These are phyloP conservation scores for Dactylellina drechsleri DNA, from an alignment of 2,329 filamentous ascomycete species.

Conservation along the genomic window DNA sequence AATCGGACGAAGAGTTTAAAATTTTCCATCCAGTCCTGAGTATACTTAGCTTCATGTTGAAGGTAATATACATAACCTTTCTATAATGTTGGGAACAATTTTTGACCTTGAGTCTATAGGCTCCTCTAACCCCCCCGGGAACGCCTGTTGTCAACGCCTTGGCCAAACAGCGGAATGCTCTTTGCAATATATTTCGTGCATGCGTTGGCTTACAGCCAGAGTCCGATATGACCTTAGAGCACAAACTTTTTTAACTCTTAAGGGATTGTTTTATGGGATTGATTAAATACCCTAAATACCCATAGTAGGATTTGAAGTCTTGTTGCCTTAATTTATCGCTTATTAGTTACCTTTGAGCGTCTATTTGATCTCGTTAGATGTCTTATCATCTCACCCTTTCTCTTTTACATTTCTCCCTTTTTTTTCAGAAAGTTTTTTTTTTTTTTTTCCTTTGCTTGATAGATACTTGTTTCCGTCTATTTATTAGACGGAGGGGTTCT, in stretches of 20 bases:
- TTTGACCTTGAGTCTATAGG: slow-evolving; percentile 66
- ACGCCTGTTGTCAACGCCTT: slow-evolving; percentile 95
- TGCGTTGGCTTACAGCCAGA: slow-evolving; percentile 96
- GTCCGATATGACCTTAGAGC: slow-evolving; percentile 98
- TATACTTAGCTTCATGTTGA: slow-evolving; percentile 98
- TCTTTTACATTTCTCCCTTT: too few species aligned
- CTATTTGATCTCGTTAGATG: too few species aligned
- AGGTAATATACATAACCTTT: slow-evolving; percentile 63
- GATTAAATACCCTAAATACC: not conserved
- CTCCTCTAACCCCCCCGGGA: slow-evolving; percentile 89
- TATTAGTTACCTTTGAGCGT: too few species aligned
- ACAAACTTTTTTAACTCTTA: slow-evolving; percentile 82
- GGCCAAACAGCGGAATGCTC: slow-evolving; percentile 90
- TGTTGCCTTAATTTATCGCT: too few species aligned
- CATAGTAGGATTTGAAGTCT: too few species aligned
- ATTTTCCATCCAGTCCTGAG: slow-evolving; percentile 97
- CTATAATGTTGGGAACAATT: slow-evolving; percentile 35
- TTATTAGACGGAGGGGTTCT: too few species aligned
- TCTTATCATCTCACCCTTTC: too few species aligned
- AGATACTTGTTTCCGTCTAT: too few species aligned
- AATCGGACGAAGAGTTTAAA: slow-evolving; percentile 75
- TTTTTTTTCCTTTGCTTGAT: too few species aligned
- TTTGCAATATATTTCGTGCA: slow-evolving; percentile 98
- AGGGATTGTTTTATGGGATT: not conserved
- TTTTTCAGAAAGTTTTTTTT: too few species aligned